Conservation (phyloP, 805 yeast genomes). For the Saccharomycopsis guyanensis region DNA sequence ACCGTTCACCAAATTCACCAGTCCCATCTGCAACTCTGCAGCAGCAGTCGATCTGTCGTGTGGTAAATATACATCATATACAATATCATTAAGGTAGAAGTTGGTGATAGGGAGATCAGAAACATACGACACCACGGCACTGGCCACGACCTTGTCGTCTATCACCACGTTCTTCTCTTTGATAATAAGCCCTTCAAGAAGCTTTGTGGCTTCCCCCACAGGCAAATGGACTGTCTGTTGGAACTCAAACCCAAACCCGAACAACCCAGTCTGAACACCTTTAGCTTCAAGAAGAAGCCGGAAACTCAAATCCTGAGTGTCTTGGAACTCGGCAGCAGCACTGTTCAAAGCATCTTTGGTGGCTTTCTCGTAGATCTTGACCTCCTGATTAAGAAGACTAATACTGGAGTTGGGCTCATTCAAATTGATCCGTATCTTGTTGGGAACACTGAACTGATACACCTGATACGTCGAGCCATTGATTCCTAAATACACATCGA, state of each 20-base stretch:
- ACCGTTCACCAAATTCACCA: neutral
- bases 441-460: neutral
- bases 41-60: neutral
- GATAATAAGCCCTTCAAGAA: neutral
- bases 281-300: neutral
- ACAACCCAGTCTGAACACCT: neutral
- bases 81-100: neutral
- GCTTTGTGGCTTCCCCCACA: neutral
- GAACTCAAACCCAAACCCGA: neutral
- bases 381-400: neutral
- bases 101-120: neutral
- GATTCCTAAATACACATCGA: neutral
- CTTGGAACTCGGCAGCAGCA: neutral
- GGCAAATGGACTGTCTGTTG: neutral
- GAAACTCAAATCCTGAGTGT: neutral
- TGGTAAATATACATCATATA: neutral
- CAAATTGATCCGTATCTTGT: slow-evolving; percentile 1
- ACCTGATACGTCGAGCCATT: neutral
- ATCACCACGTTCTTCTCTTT: neutral
- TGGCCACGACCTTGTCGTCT: neutral
- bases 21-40: neutral
- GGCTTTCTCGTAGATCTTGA: slow-evolving; percentile 1
- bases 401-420: neutral
- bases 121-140: neutral
- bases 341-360: neutral